Base-by-base conservation (phyloP, 345 rosid species). In the Eucalyptus melliodora region DNA sequence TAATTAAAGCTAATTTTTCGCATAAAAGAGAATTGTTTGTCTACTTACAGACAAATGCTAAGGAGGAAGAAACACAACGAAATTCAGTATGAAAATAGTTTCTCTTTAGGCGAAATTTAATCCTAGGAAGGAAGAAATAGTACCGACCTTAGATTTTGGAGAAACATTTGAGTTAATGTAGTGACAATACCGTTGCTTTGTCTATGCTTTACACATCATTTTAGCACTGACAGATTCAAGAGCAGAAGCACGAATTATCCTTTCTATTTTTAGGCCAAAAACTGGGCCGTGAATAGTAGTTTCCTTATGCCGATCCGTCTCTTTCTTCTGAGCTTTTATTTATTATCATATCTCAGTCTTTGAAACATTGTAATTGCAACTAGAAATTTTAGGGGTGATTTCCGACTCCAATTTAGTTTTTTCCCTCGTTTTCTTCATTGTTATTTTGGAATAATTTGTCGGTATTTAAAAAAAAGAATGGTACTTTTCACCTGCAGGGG, bases 401-500 rank as follows among this genome's bases (percentile, higher is more conserved):
- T 26, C 26, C 7, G 6, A 86, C 87, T 86, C 87, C 51, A 49
- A 49, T 47, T 86, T 86, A 51, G 42, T 86, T 19, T 77, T 72
- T 77, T 77, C 45, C 82, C 42, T 11, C 11, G 45, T 72, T 19
- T 72, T 37, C 82, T 77, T 77, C 47, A 77, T 40, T 77, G 85
- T 77, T 77, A 77, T 40, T 77, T 15, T 40, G 47, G 27, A 77
- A 77, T 77, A 13, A 37, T 77, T 40, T 77, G 40, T 77, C 6
- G 3, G 30, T 8, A 26, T 86, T 42, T 10, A 17, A 50, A 7
- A 86, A 86, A 86, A 7, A 86, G 21, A 86, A 11, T 27, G 60
- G n/a, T 7, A 44, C 44, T 85, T 89, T 89, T 17, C 80, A 19
- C 90, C 60, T 44, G 87, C 93, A 97, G 97, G 99, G 99, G 50